Evolutionary conservation across 192 early-diverging fungal species (phyloP).

Genomic region (Coemansia aciculifera): DNA sequence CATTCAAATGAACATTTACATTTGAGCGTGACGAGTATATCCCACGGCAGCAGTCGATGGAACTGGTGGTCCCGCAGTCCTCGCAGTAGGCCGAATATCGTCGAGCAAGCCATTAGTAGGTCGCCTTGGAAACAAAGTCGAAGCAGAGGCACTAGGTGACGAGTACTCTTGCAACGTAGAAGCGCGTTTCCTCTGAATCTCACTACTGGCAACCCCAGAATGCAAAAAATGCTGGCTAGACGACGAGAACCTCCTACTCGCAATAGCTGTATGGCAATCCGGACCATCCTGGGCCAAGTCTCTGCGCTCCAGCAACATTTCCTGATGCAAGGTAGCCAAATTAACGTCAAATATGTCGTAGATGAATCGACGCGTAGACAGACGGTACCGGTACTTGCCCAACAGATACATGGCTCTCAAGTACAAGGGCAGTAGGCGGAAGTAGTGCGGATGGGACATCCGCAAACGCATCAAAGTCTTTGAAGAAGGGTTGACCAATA

Average conservation of each 20-base stretch:
- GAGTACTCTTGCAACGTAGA: slow-evolving; percentile 49
- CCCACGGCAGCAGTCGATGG: neutral
- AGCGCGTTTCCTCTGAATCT: slow-evolving; percentile 45
- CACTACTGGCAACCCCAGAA: neutral
- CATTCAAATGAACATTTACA: neutral
- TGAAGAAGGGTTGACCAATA: slow-evolving; percentile 43
- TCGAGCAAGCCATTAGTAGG: slow-evolving; percentile 42
- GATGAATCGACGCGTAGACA: slow-evolving; percentile 46
- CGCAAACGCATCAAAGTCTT: slow-evolving; percentile 50
- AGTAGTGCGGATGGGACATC: slow-evolving; percentile 56
- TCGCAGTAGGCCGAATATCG: slow-evolving; percentile 17
- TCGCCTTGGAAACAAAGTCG: slow-evolving; percentile 32
- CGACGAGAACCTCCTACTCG: slow-evolving; percentile 34
- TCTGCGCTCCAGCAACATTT: slow-evolving; percentile 9
- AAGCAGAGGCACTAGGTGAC: slow-evolving; percentile 4
- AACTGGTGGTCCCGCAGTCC: neutral
- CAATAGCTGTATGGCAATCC: neutral
- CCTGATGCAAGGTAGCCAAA: slow-evolving; percentile 35
- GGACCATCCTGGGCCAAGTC: neutral
- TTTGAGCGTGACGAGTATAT: neutral
- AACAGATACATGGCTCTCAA: slow-evolving; percentile 36
- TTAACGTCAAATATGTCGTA: slow-evolving; percentile 56
- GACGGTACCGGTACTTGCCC: slow-evolving; percentile 52
- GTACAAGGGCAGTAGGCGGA: slow-evolving; percentile 44
- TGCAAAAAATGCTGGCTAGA: slow-evolving; percentile 25